phyloP scores from a whole-genome alignment of 2,329 filamentous ascomycete genomes.

The Cladosporium sp. region DNA sequence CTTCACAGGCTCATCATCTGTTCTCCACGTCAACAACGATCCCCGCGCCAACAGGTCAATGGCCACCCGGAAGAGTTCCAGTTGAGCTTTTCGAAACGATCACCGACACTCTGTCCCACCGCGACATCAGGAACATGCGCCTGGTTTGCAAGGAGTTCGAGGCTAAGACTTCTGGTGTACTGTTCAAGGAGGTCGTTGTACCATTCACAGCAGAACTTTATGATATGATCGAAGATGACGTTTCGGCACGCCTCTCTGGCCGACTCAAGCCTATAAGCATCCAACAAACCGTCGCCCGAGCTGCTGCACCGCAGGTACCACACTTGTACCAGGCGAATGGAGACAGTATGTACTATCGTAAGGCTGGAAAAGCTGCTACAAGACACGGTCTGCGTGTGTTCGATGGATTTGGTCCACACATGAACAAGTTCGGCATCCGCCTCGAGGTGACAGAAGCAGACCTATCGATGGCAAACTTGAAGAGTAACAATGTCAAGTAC shows the following conservation, averaged over 20 bases:
- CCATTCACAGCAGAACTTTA: slow-evolving; percentile 67
- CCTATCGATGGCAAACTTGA: slow-evolving; percentile 49
- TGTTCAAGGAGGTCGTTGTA: slow-evolving; percentile 65
- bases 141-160: slow-evolving; percentile 63
- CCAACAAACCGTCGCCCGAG: neutral
- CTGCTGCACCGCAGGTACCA: too few relatives aligned
- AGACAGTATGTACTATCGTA: slow-evolving; percentile 42
- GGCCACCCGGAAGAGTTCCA: slow-evolving; percentile 51
- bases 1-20: neutral
- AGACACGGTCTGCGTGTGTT: slow-evolving; percentile 62
- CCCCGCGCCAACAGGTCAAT: slow-evolving; percentile 24
- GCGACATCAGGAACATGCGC: slow-evolving; percentile 61
- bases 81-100: slow-evolving; percentile 64
- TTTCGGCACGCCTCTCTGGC: slow-evolving; percentile 27
- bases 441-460: slow-evolving; percentile 64
- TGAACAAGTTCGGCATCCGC: slow-evolving; percentile 65
- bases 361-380: slow-evolving; percentile 33
- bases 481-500: slow-evolving; percentile 57
- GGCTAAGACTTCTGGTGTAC: slow-evolving; percentile 54
- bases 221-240: slow-evolving; percentile 49
- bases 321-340: slow-evolving; percentile 23
- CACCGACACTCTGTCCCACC: slow-evolving; percentile 55
- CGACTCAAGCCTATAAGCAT: slow-evolving; percentile 29
- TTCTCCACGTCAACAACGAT: neutral
- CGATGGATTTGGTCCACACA: slow-evolving; percentile 60